Conservation (phyloP, 164 flowering plant genomes). For the Chimonanthus praecox region DNA sequence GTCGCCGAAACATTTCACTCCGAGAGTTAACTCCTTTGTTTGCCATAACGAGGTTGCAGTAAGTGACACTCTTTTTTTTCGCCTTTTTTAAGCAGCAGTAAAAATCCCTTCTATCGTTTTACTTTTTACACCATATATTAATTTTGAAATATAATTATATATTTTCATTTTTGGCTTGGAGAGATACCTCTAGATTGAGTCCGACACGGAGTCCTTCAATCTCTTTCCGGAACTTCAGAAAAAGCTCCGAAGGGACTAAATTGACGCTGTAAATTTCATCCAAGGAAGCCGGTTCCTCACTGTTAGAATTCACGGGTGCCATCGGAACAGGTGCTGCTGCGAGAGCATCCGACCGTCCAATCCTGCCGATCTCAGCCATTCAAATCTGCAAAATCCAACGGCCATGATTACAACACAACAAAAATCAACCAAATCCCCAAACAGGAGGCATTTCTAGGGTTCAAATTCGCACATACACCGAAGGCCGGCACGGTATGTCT, state of each 20-base stretch:
- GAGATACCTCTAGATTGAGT: constrained; percentile 64
- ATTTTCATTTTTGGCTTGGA: background rate
- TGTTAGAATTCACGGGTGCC: background rate
- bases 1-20: no score
- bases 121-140: no score
- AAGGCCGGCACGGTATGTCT: background rate
- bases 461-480: background rate
- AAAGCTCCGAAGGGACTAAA: constrained; percentile 73
- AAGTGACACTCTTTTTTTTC: no score
- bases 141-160: background rate
- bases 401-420: background rate
- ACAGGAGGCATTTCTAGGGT: background rate
- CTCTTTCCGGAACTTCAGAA: constrained; percentile 76
- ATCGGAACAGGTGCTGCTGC: background rate
- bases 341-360: background rate
- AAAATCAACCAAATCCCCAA: no score
- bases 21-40: no score
- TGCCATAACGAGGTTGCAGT: no score
- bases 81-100: no score
- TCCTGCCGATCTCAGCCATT: background rate
- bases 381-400: background rate
- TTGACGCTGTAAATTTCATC: constrained; percentile 62
- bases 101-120: no score
- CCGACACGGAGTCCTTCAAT: constrained; percentile 64
- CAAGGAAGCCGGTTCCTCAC: constrained; percentile 56